These are phyloP conservation scores for Mycena amicta DNA, from an alignment of 768 basidiomycete genomes.

Conservation along the genomic window DNA sequence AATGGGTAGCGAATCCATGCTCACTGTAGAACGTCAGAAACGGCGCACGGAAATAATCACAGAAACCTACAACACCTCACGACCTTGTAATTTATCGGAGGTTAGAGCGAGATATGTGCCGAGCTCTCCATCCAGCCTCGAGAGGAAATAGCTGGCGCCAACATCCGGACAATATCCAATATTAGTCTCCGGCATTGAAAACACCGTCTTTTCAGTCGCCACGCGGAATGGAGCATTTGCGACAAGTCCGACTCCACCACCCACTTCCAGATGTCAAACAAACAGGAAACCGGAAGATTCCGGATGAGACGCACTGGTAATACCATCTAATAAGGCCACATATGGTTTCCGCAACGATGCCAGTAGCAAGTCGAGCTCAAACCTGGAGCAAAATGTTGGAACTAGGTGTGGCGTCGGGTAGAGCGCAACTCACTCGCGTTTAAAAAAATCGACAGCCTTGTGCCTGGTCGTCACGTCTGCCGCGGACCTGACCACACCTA, in stretches of 20 bases:
- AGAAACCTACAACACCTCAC: conserved; percentile 79
- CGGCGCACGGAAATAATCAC: neutral
- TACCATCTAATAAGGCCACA: conserved; percentile 86
- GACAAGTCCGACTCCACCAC: conserved; percentile 90
- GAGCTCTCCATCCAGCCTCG: conserved; percentile 86
- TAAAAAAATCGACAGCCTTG: conserved; percentile 85
- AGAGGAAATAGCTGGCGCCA: conserved; percentile 87
- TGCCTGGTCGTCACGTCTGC: conserved; percentile 52
- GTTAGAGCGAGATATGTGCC: conserved; percentile 96
- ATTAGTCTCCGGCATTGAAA: conserved; percentile 97
- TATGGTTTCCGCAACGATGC: conserved; percentile 84
- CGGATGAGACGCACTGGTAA: conserved; percentile 69
- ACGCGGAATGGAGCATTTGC: conserved; percentile 87
- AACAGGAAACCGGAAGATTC: conserved; percentile 13
- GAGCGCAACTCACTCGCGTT: conserved; percentile 69
- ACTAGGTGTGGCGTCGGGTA: conserved; percentile 14
- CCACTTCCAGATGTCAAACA: conserved; percentile 58
- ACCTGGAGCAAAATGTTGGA: conserved; percentile 46
- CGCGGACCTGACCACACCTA: conserved; percentile 62
- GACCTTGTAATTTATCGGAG: conserved; percentile 67
- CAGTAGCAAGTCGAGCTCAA: conserved; percentile 76
- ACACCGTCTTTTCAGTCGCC: conserved; percentile 88
- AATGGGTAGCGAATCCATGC: conserved; percentile 94
- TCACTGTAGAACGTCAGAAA: conserved; percentile 54
- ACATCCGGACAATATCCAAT: conserved; percentile 93